These are phyloP conservation scores for Rhodotorula sp. DNA, from an alignment of 1,284 basidiomycete species.

Conservation along the genomic window DNA sequence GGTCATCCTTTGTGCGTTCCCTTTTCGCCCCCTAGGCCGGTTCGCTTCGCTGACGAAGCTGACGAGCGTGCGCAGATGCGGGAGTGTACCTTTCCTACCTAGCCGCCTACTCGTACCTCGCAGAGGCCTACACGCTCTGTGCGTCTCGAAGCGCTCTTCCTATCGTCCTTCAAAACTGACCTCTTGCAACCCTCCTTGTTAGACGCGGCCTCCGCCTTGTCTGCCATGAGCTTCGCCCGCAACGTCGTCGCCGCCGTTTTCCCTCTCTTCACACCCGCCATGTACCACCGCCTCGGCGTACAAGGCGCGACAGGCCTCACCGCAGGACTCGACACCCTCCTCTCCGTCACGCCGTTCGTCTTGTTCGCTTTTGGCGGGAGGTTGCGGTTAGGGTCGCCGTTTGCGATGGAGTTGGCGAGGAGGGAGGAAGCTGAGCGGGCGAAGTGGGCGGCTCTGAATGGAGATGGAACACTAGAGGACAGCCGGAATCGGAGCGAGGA, in stretches of 20 bases:
- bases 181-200: conserved; percentile 32
- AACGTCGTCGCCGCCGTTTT: conserved; percentile 26
- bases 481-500: background rate
- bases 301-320: conserved; percentile 31
- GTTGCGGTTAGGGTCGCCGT: conserved; percentile 27
- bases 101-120: conserved; percentile 38
- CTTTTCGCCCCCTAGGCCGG: too few relatives aligned
- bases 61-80: conserved; percentile 4
- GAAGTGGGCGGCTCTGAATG: conserved; percentile 62
- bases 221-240: conserved; percentile 32
- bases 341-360: conserved; percentile 34
- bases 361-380: conserved; percentile 28
- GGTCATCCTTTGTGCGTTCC: conserved; percentile 40
- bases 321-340: conserved; percentile 27
- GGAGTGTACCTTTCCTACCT: conserved; percentile 22
- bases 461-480: conserved; percentile 71
- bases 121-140: conserved; percentile 44
- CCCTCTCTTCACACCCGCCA: conserved; percentile 14
- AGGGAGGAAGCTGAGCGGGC: conserved; percentile 67
- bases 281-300: conserved; percentile 32
- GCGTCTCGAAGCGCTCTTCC: conserved; percentile 35
- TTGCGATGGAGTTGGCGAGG: conserved; percentile 62
- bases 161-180: background rate
- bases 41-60: too few relatives aligned
- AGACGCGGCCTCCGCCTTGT: conserved; percentile 45